Conservation (phyloP, 2,329 filamentous ascomycete species). For the Arthrobotrys sphaeroides region DNA sequence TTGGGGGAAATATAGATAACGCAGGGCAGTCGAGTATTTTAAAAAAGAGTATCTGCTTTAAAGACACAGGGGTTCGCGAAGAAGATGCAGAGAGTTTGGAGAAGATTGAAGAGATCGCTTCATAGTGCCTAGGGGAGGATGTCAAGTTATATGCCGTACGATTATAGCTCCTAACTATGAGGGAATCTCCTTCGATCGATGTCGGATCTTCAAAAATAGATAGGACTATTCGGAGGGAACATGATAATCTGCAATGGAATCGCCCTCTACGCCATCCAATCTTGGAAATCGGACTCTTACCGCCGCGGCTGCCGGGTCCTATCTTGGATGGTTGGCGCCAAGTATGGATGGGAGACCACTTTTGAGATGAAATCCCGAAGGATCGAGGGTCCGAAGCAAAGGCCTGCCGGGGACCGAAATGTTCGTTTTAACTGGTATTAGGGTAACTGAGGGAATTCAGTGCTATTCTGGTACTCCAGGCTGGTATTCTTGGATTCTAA, state of each 20-base stretch:
- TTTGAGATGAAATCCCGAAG: not conserved
- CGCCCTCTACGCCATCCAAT: not conserved
- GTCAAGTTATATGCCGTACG: not conserved
- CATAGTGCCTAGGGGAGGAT: not conserved
- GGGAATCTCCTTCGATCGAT: not conserved
- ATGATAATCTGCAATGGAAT: not conserved
- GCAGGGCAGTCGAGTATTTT: no score
- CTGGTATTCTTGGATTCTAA: no score
- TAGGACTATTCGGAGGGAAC: not conserved
- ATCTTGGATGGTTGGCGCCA: not conserved
- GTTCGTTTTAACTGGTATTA: no score
- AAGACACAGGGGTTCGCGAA: not conserved
- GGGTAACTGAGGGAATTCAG: no score
- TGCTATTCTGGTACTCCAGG: no score
- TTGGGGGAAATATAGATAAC: no score
- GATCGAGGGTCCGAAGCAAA: not conserved
- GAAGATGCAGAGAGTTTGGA: not conserved
- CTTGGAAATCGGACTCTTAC: not conserved
- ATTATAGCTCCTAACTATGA: not conserved
- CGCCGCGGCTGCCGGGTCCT: not conserved
- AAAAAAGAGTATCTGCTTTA: not conserved
- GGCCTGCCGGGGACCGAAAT: no score
- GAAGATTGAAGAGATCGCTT: not conserved
- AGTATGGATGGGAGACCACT: not conserved
- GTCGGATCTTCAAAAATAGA: not conserved